Evolutionary conservation across 495 filamentous ascomycete species (phyloP).

Genomic region (Penicillium robsamsonii): DNA sequence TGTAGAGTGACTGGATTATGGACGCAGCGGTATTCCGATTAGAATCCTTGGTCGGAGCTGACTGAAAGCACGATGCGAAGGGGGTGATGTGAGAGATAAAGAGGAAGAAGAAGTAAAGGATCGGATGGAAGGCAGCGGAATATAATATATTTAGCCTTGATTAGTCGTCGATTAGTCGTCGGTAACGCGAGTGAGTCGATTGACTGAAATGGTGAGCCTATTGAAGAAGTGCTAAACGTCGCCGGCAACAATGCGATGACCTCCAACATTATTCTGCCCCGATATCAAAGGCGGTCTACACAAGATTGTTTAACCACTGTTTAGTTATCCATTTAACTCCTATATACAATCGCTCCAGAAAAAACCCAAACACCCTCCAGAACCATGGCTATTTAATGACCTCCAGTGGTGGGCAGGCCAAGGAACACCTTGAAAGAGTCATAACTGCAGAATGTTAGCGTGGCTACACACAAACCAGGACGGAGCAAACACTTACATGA

Average conservation of each 20-base stretch:
- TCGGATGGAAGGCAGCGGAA: neutral
- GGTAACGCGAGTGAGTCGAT: neutral
- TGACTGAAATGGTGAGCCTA: neutral
- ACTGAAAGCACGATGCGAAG: conserved; percentile 7
- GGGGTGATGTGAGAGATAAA: neutral
- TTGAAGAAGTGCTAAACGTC: neutral
- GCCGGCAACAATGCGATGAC: conserved; percentile 9
- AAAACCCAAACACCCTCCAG: neutral
- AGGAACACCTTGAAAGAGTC: conserved; percentile 75
- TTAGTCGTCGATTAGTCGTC: neutral
- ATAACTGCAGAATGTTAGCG: conserved; percentile 43
- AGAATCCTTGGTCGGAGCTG: neutral
- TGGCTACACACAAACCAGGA: neutral
- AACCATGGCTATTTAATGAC: conserved; percentile 40
- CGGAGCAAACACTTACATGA: conserved; percentile 49
- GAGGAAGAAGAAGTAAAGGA: neutral
- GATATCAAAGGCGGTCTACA: conserved; percentile 24
- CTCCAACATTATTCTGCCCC: conserved; percentile 28
- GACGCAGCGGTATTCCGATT: neutral
- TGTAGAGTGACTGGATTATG: neutral
- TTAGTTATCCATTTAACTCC: conserved; percentile 10
- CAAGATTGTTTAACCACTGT: neutral
- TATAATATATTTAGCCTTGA: neutral
- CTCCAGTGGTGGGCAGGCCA: conserved; percentile 65
- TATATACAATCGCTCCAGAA: neutral